Evolutionary conservation across 2,329 filamentous ascomycete genomes (phyloP), one percentile per base, ranked within the genome.

Genomic region (Fusarium agapanthi): DNA sequence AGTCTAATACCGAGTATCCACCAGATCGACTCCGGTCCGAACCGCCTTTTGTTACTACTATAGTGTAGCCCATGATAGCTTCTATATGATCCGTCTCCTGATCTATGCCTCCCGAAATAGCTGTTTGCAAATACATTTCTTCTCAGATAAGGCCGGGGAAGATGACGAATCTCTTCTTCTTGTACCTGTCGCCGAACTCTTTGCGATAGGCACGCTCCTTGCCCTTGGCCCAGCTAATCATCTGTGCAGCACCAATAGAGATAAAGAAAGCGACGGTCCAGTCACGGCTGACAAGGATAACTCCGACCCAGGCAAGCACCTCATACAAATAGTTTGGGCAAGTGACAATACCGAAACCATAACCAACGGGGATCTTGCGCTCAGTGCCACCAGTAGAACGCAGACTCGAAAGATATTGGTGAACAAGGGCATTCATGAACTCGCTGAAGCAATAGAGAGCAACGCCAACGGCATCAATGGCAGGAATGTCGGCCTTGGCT

Each of bases 321-420:
- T 99, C 96, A 76, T 97, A 98, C 86, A 97, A 90, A 86, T 99
- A 99, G 85, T 99, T 99, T 45, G 96, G 96, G 85, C 95, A 97
- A 18, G 96, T 99, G 58, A 99, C 95, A 40, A 93, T 84, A 72
- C 86, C 87, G 83, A 98, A 98, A 35, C 95, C 94, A 65, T 95
- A 90, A 32, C 96, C 96, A 64, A 86, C 86, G 3, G 96, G 96
- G 72, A 99, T 97, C 76, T 94, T 95, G 67, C 95, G 89, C 81
- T 97, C 94, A 3, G 93, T 95, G 73, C 92, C 93, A 62, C 95
- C 95, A 1, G 89, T 87, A 63, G 90, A 91, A 56, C 96, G 91
- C 71, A 99, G 88, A 69, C 89, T 88, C 34, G 92, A 90, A 30
- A 99, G 88, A 60, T 94, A 92, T 75, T 92, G 81, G 83, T 99